Base-by-base conservation (phyloP, 2,329 filamentous ascomycete species). In the Cytospora piceicola region DNA sequence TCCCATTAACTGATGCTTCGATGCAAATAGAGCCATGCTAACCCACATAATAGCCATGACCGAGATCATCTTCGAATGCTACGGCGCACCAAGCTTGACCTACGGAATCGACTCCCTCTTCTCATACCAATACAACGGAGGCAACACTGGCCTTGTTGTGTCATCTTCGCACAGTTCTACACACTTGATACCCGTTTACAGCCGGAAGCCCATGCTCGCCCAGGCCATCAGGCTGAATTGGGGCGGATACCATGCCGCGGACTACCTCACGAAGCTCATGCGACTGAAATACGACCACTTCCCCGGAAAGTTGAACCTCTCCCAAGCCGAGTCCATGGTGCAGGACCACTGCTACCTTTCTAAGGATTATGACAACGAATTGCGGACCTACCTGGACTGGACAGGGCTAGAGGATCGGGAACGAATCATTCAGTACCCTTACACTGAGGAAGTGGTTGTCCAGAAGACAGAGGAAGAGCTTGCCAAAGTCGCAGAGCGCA, bases 71-170 rank as follows among this genome's bases (percentile, higher is more conserved):
- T 99, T 98, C 76, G 95, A 99, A 78, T 96, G 93, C 78, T 99
- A 99, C 77, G 87, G 88, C 67, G 94, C 92, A 14, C 94, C 95
- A 0, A 94, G 92, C 1, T 85, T 97, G 30, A 91, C 94, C 22
- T 97, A 95, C 78, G 95, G 95, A 60, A 94, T 99, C 79, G 95
- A 99, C 77, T 96, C 94, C 14, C 86, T 99, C 36, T 99, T 99
- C 80, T 96, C 94, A 24, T 99, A 97, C 80, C 85, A 90, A 68
- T 91, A 97, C 80, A 99, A 99, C 76, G 88, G 91, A 68, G 95
- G 95, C 69, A 88, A 84, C 59, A 94, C 92, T 30, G 95, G 95
- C 8, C 82, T 99, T 27, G 91, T 99, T 46, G 86, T 98, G 36
- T 96, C 93, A 2, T 96, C 94, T 0, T 96, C 93, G 3, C 91